Conservation (phyloP, 116 monocot species). For the Zostera marina region DNA sequence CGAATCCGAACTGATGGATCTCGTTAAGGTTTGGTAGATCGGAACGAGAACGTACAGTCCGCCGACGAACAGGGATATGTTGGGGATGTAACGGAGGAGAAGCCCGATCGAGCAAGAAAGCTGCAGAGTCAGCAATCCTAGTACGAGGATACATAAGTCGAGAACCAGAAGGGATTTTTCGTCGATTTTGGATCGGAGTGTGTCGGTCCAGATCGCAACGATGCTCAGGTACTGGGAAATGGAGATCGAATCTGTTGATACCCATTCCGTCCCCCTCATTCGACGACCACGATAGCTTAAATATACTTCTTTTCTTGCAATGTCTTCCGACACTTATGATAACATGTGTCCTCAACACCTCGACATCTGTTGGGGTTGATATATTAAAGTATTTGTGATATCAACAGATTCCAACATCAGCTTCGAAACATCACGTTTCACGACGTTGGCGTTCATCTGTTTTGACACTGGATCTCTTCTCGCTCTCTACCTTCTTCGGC, state of each 20-base stretch:
- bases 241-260: too few relatives aligned
- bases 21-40: slow-evolving; percentile 64
- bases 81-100: slow-evolving; percentile 41
- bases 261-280: too few relatives aligned
- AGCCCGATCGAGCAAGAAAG: slow-evolving; percentile 31
- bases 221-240: slow-evolving; percentile 75
- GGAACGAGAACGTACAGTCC: slow-evolving; percentile 72
- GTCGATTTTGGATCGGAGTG: slow-evolving; percentile 43
- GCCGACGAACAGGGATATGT: slow-evolving; percentile 58
- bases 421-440: slow-evolving; percentile 62
- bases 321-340: too few relatives aligned
- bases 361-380: too few relatives aligned
- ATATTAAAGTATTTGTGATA: too few relatives aligned
- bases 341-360: too few relatives aligned
- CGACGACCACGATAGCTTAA: too few relatives aligned
- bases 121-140: slow-evolving; percentile 48
- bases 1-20: slow-evolving; percentile 86
- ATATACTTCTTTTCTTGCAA: too few relatives aligned
- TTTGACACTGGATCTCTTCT: neutral
- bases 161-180: slow-evolving; percentile 50
- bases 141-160: slow-evolving; percentile 34
- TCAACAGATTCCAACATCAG: slow-evolving; percentile 68
- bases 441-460: slow-evolving; percentile 81
- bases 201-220: slow-evolving; percentile 62
- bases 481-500: neutral